Percentiles rank a stretch among this genome's conserved stretches.
Conservation (phyloP, 108 stramenopile species). For the Conticribra weissflogii region DNA sequence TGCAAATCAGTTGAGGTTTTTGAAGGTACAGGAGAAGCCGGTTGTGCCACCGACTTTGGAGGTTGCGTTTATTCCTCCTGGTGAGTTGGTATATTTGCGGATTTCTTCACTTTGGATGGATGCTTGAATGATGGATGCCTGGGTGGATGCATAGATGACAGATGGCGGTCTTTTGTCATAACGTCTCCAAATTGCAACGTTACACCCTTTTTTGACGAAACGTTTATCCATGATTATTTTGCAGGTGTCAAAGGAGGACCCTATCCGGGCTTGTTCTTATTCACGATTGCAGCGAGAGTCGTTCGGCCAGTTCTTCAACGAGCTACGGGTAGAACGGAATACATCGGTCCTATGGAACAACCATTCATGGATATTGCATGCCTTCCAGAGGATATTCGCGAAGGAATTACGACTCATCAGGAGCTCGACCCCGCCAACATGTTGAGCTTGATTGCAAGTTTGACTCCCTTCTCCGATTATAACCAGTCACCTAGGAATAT, state of each 20-base stretch:
- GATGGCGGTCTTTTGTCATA: no score
- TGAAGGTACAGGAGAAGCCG: conserved; percentile 74
- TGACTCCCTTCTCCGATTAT: conserved; percentile 97
- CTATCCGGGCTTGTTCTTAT: conserved; percentile 94
- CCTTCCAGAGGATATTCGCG: conserved; percentile 88
- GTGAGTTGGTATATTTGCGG: conserved; percentile 17
- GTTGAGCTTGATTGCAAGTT: conserved; percentile 95
- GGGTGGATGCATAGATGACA: no score
- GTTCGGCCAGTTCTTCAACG: conserved; percentile 94
- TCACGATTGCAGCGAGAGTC: conserved; percentile 84
- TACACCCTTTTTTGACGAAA: not conserved
- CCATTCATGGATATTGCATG: conserved; percentile 96
- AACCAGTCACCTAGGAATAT: conserved; percentile 98
- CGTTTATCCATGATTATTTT: no score
- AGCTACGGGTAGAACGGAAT: conserved; percentile 85
- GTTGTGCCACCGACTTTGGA: conserved; percentile 73
- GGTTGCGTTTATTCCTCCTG: conserved; percentile 78
- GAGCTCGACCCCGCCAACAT: conserved; percentile 97
- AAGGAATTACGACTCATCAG: conserved; percentile 92
- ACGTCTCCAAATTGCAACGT: not conserved
- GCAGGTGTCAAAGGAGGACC: conserved; percentile 71
- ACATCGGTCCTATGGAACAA: conserved; percentile 98
- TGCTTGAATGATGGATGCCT: no score
- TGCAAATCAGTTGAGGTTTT: conserved; percentile 61
- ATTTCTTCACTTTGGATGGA: not conserved